Evolutionary conservation across 768 basidiomycete genomes (phyloP), one percentile per base, ranked within the genome.

Genomic region (Boletus patriciae): DNA sequence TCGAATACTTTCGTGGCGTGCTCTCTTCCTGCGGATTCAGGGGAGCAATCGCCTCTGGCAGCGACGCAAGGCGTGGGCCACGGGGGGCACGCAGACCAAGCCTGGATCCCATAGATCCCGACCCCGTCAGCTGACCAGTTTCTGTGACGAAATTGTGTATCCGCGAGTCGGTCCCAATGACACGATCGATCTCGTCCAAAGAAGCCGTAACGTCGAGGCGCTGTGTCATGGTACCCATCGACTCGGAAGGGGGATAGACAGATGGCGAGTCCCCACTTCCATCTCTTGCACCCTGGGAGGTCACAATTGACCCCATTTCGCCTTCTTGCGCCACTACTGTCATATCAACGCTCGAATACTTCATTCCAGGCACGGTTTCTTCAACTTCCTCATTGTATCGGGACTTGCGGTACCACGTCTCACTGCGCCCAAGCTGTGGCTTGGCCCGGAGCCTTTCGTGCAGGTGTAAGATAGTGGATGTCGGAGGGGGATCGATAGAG

Each of bases 401-500:
- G 13, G 65, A 62, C 58, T 71, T 73, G 45, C 65, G 71, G 41
- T 70, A 70, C 70, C 71, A 66, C 10, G 65, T 63, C 46, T 65
- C 61, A 44, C 59, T 67, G 43, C 64, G 65, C n/a, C 58, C 60
- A 3, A 62, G 51, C 36, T 67, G 65, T 2, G 69, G 67, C 52
- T 66, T 71, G 23, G 55, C 58, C 13, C 57, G 62, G 7, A 69
- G 62, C 18, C 59, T 57, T 15, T 50, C 61, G 8, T 62, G 59
- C 36, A 61, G 37, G 12, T 63, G 64, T 38, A 63, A 63, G n/a
- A 70, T 54, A 40, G 70, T 62, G 37, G 61, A 66, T 41, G 68
- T 74, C 37, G 86, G 86, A 13, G 87, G 88, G 21, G 92, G 90
- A 69, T 95, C 92, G 60, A 97, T 77, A 13, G 93, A 94, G 29